These are phyloP conservation scores for Aspergillus terreus DNA, from an alignment of 2,329 filamentous ascomycete species.

Conservation along the genomic window DNA sequence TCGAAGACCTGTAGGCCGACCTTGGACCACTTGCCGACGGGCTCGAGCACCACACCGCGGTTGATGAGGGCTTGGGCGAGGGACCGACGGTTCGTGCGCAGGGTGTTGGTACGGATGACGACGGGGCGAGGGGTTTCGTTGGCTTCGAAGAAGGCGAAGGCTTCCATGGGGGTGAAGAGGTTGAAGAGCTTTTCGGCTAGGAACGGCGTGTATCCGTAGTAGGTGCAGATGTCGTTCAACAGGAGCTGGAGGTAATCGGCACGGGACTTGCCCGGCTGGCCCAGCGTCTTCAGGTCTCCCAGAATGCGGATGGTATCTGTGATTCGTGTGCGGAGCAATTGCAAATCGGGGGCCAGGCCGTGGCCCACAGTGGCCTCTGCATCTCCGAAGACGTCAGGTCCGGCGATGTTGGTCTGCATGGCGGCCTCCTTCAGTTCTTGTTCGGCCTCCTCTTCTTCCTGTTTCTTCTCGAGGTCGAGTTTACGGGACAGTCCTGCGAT, in stretches of 20 bases:
- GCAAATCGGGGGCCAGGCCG: constrained; percentile 80
- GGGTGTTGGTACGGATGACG: constrained; percentile 94
- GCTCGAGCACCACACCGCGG: constrained; percentile 91
- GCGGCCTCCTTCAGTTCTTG: constrained; percentile 81
- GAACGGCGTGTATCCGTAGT: constrained; percentile 94
- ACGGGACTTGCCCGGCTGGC: constrained; percentile 74
- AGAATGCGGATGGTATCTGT: constrained; percentile 90
- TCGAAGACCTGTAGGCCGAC: constrained; percentile 97
- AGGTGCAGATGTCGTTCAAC: constrained; percentile 86
- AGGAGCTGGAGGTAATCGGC: constrained; percentile 85
- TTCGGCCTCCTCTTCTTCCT: constrained; percentile 77
- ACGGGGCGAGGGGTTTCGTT: constrained; percentile 93
- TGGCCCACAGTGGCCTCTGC: constrained; percentile 52
- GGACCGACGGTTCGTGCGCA: constrained; percentile 71
- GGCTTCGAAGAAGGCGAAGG: constrained; percentile 97
- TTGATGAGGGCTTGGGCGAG: constrained; percentile 93
- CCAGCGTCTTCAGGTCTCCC: constrained; percentile 79
- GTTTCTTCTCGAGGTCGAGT: constrained; percentile 71
- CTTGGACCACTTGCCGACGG: constrained; percentile 98
- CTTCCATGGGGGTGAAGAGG: constrained; percentile 88
- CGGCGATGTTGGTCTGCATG: constrained; percentile 88
- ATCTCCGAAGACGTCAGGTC: constrained; percentile 61
- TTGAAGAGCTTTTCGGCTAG: constrained; percentile 94
- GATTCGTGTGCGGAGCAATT: constrained; percentile 81
- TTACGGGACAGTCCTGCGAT: constrained; percentile 87